phyloP scores from a whole-genome alignment of 768 basidiomycete genomes.

The Exidia glandulosa region DNA sequence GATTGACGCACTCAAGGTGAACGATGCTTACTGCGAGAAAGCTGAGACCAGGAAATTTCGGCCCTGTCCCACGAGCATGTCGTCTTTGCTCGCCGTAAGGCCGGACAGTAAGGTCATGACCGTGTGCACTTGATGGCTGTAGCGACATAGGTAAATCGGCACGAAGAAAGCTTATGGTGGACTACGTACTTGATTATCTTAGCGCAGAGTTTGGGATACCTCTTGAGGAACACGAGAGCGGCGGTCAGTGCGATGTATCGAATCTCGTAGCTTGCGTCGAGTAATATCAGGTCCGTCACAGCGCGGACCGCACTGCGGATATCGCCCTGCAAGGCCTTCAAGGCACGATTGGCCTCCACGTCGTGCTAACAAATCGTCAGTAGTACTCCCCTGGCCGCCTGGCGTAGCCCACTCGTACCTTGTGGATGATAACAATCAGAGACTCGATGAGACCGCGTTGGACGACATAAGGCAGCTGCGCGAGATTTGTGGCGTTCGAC shows the following conservation, averaged over 20 bases:
- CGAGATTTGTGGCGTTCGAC: slow-evolving; percentile 32
- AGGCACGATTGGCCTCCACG: slow-evolving; percentile 36
- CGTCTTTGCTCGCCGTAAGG: slow-evolving; percentile 41
- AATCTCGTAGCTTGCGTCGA: slow-evolving; percentile 53
- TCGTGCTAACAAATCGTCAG: slow-evolving; percentile 33
- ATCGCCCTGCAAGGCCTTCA: slow-evolving; percentile 42
- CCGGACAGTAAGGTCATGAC: slow-evolving; percentile 36
- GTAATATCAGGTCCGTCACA: slow-evolving; percentile 38
- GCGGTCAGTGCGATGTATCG: slow-evolving; percentile 54
- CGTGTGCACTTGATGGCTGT: slow-evolving; percentile 43
- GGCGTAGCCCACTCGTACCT: slow-evolving; percentile 16
- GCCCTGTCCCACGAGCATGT: slow-evolving; percentile 47
- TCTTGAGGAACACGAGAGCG: slow-evolving; percentile 50
- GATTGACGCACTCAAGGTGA: neutral
- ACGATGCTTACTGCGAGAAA: slow-evolving; percentile 32
- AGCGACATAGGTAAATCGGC: neutral
- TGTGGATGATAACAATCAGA: slow-evolving; percentile 55
- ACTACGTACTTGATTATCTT: slow-evolving; percentile 41
- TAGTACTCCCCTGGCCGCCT: neutral
- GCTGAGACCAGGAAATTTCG: slow-evolving; percentile 42
- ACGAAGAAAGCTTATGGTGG: neutral
- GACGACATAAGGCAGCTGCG: slow-evolving; percentile 40
- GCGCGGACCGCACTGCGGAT: slow-evolving; percentile 43
- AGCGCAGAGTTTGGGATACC: slow-evolving; percentile 43
- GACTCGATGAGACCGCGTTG: slow-evolving; percentile 54